A percentile compares a stretch with the other conserved stretches of the same genome.
Evolutionary conservation across 495 filamentous ascomycete genomes (phyloP).

Genomic region (Aspergillus sclerotiicarbonarius): DNA sequence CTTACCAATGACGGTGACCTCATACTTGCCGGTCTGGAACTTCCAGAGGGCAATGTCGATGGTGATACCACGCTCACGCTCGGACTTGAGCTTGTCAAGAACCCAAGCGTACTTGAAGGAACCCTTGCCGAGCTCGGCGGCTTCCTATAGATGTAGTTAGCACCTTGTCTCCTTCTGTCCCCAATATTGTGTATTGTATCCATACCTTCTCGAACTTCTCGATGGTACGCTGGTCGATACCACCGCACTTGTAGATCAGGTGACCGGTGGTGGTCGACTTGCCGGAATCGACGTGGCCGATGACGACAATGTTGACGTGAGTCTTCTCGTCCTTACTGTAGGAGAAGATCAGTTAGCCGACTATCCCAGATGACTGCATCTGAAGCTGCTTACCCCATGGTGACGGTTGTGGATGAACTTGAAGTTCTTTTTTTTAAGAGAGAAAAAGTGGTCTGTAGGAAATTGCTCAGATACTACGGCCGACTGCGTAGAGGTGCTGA

Average conservation of each 20-base stretch:
- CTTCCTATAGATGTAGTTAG: slow-evolving; percentile 57
- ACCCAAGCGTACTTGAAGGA: slow-evolving; percentile 99
- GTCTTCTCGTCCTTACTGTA: slow-evolving; percentile 77
- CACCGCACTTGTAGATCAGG: slow-evolving; percentile 99
- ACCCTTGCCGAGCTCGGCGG: slow-evolving; percentile 98
- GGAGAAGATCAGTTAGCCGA: slow-evolving; percentile 16
- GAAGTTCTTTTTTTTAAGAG: slow-evolving; percentile 48
- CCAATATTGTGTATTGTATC: no score
- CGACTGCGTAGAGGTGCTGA: slow-evolving; percentile 53
- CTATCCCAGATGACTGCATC: not conserved
- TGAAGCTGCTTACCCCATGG: slow-evolving; percentile 48
- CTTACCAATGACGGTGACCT: slow-evolving; percentile 97
- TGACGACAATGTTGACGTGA: slow-evolving; percentile 98
- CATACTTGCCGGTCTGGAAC: slow-evolving; percentile 99
- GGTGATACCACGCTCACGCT: slow-evolving; percentile 99
- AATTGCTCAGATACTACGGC: slow-evolving; percentile 54
- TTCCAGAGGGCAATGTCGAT: slow-evolving; percentile 99
- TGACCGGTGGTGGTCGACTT: slow-evolving; percentile 98
- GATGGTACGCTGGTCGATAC: slow-evolving; percentile 99
- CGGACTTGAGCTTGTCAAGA: slow-evolving; percentile 99
- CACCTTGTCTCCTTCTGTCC: no score
- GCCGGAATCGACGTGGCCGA: slow-evolving; percentile 99
- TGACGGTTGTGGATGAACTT: slow-evolving; percentile 42
- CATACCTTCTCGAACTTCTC: slow-evolving; percentile 97
- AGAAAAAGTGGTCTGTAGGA: slow-evolving; percentile 37